Base-by-base conservation (phyloP, 257 asterid genomes). In the Salvia splendens region DNA sequence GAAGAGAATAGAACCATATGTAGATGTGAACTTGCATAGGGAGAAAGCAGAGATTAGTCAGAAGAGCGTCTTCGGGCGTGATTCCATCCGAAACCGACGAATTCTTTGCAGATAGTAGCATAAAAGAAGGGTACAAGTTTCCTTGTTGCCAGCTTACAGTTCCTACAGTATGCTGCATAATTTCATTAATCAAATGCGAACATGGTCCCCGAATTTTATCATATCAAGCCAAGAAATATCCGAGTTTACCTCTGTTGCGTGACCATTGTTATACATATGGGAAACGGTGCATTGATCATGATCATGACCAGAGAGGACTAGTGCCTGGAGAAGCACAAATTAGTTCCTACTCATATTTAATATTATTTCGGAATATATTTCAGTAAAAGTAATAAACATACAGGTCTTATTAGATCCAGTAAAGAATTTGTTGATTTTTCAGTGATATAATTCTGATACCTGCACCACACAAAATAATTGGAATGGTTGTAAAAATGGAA, bases 131-230 rank as follows among this genome's bases (percentile, higher is more conserved):
- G 64, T 81, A 87, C 74, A 90, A 64, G 71, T 94, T 94, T 36
- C 99, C 99, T 77, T 86, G 95, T 80, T 94, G 99, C 99, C 99
- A 94, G 80, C 99, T 94, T 70, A 94, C 77, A 47, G 97, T 94
- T 78, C 99, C 99, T 72, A 94, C 70, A 69, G 99, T 88, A 56
- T 90, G 96, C 99, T 94, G 97, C 84, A 84, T 24, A 59, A 62
- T 69, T 61, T 55, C 41, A 51, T 66, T 59, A 73, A 73, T 80
- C 81, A 82, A 79, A 66, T 58, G 61, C 49, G 28, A 64, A 65
- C 9, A 20, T 53, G 67, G 28, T 65, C 58, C 40, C 36, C 20
- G 61, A 28, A 62, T 40, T 24, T 28, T 3, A 55, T 41, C 40
- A 70, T 48, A 65, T 32, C 36, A 12, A 51, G 71, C 33, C 9